Conservation (phyloP, 2,329 filamentous ascomycete species). For the Nothopassalora personata region DNA sequence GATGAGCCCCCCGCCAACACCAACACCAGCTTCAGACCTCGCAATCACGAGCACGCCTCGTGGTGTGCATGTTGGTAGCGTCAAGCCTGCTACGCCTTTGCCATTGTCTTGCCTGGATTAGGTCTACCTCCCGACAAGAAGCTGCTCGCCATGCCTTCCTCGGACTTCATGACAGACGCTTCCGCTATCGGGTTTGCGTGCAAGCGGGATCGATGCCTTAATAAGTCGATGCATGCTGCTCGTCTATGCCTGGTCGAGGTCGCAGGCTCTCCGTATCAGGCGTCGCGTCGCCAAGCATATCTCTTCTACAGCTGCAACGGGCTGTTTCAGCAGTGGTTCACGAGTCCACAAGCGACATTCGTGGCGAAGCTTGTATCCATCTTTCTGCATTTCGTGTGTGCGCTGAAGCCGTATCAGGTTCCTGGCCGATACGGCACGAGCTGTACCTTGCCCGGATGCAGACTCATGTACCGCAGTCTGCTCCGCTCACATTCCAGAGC, state of each 20-base stretch:
- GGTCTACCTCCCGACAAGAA: background rate
- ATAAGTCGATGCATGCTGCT: background rate
- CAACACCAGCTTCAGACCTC: background rate
- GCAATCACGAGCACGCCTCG: conserved; percentile 4
- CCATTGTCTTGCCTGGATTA: background rate
- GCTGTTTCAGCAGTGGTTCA: conserved; percentile 19
- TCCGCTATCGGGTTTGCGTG: background rate
- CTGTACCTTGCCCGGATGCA: conserved; percentile 2
- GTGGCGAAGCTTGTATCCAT: conserved; percentile 19
- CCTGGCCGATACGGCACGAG: conserved; percentile 3
- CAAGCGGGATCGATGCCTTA: background rate
- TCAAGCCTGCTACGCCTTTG: conserved; percentile 2
- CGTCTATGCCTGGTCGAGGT: background rate
- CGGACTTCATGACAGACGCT: background rate
- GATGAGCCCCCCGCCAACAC: background rate
- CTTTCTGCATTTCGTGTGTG: conserved; percentile 9
- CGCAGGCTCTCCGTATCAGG: conserved; percentile 2
- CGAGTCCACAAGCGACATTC: conserved; percentile 20
- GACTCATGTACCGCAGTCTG: conserved; percentile 2
- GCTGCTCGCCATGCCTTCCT: background rate
- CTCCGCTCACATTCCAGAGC: conserved; percentile 5
- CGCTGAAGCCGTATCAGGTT: conserved; percentile 8
- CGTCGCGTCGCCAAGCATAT: background rate
- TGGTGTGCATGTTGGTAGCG: conserved; percentile 4
- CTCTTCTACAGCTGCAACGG: conserved; percentile 3